Percentiles rank a stretch among this genome's conserved stretches.
These are phyloP conservation scores for Baorangia bicolor DNA, from an alignment of 768 basidiomycete genomes.

Conservation along the genomic window DNA sequence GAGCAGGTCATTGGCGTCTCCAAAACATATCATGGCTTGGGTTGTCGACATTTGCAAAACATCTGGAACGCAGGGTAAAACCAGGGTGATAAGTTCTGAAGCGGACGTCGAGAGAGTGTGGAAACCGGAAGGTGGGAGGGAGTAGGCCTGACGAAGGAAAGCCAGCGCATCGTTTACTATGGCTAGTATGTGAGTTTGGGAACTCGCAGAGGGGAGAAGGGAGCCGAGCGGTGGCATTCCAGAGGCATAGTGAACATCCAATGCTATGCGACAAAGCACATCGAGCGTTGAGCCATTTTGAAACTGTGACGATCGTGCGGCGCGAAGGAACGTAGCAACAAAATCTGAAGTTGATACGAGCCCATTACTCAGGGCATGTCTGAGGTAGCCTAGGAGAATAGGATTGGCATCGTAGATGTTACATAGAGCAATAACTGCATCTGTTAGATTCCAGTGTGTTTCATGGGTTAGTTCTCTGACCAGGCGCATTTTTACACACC, in stretches of 20 bases:
- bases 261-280: constrained; percentile 62
- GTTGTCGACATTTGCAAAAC: constrained; percentile 59
- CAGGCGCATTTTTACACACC: constrained; percentile 38
- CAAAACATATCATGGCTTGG: constrained; percentile 51
- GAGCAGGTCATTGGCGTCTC: constrained; percentile 54
- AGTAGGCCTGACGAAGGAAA: constrained; percentile 56
- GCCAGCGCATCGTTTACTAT: constrained; percentile 61
- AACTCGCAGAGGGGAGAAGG: constrained; percentile 49
- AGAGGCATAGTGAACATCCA: constrained; percentile 63
- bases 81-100: constrained; percentile 60
- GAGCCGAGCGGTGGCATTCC: constrained; percentile 54
- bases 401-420: constrained; percentile 69
- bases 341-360: constrained; percentile 59
- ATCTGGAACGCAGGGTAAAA: constrained; percentile 61
- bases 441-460: constrained; percentile 35
- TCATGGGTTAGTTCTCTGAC: constrained; percentile 1
- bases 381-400: constrained; percentile 64
- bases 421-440: constrained; percentile 67
- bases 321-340: constrained; percentile 64
- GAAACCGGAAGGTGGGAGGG: constrained; percentile 48
- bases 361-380: constrained; percentile 53
- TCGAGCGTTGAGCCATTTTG: constrained; percentile 67
- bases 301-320: constrained; percentile 61
- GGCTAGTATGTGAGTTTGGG: constrained; percentile 47
- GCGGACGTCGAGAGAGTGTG: constrained; percentile 58